These are phyloP conservation scores for Botryotinia globosa DNA, from an alignment of 2,329 filamentous ascomycete genomes.

Conservation along the genomic window DNA sequence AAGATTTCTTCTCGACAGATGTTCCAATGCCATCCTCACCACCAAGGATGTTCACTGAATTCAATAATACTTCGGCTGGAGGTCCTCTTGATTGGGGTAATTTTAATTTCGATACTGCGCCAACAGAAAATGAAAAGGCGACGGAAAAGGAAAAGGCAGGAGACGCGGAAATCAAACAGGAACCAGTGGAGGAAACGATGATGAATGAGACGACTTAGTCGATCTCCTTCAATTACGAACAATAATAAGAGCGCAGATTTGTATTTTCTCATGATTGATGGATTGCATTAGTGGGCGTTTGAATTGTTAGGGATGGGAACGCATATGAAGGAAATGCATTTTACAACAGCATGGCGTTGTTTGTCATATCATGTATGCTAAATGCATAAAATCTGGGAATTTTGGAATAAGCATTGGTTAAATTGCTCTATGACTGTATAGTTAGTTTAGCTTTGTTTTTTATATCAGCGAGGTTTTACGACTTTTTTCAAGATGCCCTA, in stretches of 20 bases:
- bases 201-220: neutral
- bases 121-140: constrained; percentile 2
- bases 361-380: neutral
- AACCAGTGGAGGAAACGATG: constrained; percentile 22
- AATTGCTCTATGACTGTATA: neutral
- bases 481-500: neutral
- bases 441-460: neutral
- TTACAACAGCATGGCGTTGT: neutral
- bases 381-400: neutral
- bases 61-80: constrained; percentile 1
- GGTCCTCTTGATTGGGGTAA: constrained; percentile 14
- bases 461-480: neutral
- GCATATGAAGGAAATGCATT: neutral
- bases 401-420: neutral
- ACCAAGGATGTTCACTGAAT: constrained; percentile 40
- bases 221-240: constrained; percentile 1
- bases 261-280: constrained; percentile 7
- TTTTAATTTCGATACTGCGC: constrained; percentile 1
- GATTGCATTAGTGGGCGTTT: constrained; percentile 9
- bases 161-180: constrained; percentile 28
- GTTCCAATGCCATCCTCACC: constrained; percentile 47
- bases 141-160: neutral
- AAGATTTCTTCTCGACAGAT: constrained; percentile 46
- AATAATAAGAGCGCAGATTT: neutral
- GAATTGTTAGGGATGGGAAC: neutral